Conservation (phyloP, 441 rosid species). For the Manihot esculenta region DNA sequence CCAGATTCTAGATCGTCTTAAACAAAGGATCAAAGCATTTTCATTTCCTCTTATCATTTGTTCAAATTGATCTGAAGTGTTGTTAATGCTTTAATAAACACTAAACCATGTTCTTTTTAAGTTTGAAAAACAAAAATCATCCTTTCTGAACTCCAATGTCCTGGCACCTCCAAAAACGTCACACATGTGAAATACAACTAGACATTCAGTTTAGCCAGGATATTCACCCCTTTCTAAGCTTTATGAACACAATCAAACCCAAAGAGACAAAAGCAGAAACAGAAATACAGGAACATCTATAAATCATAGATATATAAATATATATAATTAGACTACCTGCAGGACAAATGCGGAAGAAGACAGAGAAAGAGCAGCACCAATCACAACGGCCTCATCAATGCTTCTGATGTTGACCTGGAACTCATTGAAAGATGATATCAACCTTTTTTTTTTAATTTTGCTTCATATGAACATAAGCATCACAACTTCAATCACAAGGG, state of each 20-base stretch:
- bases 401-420: conserved; percentile 93
- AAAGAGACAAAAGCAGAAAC: not conserved
- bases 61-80: conserved; percentile 5
- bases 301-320: conserved; percentile 14
- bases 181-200: not conserved
- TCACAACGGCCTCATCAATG: conserved; percentile 91
- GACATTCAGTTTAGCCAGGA: not conserved
- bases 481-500: not conserved
- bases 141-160: not conserved
- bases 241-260: not conserved
- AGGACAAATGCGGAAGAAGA: conserved; percentile 97
- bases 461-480: not conserved
- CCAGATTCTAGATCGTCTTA: not conserved
- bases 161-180: not conserved
- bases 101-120: not conserved
- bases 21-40: not conserved
- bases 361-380: conserved; percentile 96
- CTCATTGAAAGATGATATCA: conserved; percentile 15
- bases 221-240: not conserved
- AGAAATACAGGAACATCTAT: not conserved
- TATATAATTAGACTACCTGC: conserved; percentile 57
- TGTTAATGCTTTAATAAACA: not conserved
- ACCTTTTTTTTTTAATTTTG: no score
- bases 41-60: conserved; percentile 1
- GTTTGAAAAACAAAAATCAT: not conserved